phyloP scores from a whole-genome alignment of 495 filamentous ascomycete genomes.

The Daldinia vernicosa region DNA sequence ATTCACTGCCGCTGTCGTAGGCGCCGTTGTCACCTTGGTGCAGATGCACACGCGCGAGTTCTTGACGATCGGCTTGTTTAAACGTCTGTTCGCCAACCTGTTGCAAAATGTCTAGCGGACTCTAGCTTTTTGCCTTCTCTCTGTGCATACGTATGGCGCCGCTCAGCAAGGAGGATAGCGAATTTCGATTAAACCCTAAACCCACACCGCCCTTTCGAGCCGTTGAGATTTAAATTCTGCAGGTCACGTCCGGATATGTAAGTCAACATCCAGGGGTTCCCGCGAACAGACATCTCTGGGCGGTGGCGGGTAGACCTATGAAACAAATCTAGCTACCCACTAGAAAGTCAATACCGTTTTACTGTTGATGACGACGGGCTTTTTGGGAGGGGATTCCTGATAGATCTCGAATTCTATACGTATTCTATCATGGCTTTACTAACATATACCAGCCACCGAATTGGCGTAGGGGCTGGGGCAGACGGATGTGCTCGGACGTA shows the following conservation, averaged over 20 bases:
- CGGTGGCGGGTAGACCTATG: slow-evolving; percentile 31
- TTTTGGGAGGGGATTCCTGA: not conserved
- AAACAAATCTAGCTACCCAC: slow-evolving; percentile 34
- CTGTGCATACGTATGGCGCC: not conserved
- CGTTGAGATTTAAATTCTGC: slow-evolving; percentile 19
- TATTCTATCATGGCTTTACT: slow-evolving; percentile 9
- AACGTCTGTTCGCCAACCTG: slow-evolving; percentile 26
- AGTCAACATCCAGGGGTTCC: slow-evolving; percentile 27
- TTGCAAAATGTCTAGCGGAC: not conserved
- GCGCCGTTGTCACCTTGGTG: slow-evolving; percentile 17
- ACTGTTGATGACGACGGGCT: not conserved
- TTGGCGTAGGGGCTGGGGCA: slow-evolving; percentile 5
- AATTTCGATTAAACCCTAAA: not conserved
- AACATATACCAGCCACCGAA: not conserved
- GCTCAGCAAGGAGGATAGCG: not conserved
- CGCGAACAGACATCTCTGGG: slow-evolving; percentile 41
- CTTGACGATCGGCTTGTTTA: slow-evolving; percentile 24
- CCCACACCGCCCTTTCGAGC: slow-evolving; percentile 28
- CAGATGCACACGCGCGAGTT: slow-evolving; percentile 23
- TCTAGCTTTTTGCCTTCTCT: not conserved
- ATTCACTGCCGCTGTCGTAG: slow-evolving; percentile 10
- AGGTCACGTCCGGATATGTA: slow-evolving; percentile 31
- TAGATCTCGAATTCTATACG: slow-evolving; percentile 13
- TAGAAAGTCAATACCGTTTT: slow-evolving; percentile 18
- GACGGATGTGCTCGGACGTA: slow-evolving; percentile 29